These are phyloP conservation scores for Trametes pubescens DNA, from an alignment of 1,284 basidiomycete species.

Conservation along the genomic window DNA sequence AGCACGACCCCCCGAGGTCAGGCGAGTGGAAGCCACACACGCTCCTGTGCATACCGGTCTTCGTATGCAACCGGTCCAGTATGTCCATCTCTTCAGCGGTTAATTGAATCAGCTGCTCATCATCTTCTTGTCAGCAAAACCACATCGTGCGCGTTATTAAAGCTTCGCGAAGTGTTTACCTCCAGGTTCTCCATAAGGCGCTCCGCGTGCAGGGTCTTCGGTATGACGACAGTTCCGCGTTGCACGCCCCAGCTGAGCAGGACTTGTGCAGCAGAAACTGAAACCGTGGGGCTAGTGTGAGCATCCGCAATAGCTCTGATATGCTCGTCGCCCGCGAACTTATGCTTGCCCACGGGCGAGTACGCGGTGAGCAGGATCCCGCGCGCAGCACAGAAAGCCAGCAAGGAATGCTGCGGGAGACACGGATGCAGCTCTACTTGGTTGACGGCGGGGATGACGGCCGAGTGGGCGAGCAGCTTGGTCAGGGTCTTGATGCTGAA, in stretches of 20 bases:
- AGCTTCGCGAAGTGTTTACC: conserved; percentile 34
- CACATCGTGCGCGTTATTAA: too few species aligned
- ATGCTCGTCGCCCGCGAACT: conserved; percentile 37
- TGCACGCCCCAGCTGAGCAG: conserved; percentile 59
- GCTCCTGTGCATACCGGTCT: conserved; percentile 55
- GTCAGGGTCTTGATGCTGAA: conserved; percentile 61
- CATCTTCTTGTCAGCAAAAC: too few species aligned
- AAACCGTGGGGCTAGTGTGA: conserved; percentile 42
- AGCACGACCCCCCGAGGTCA: conserved; percentile 46
- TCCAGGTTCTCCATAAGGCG: conserved; percentile 56
- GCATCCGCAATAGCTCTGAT: conserved; percentile 56
- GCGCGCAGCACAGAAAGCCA: conserved; percentile 54
- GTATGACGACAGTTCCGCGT: conserved; percentile 50
- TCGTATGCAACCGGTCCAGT: conserved; percentile 49
- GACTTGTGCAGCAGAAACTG: conserved; percentile 53
- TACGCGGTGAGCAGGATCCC: conserved; percentile 66
- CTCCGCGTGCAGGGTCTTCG: conserved; percentile 55
- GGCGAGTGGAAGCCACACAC: conserved; percentile 45
- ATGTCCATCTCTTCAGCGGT: conserved; percentile 48
- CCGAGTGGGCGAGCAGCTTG: conserved; percentile 45
- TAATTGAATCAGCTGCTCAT: conserved; percentile 47
- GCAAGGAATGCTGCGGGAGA: conserved; percentile 53
- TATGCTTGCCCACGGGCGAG: conserved; percentile 55
- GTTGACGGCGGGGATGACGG: conserved; percentile 59
- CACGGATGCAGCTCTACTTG: conserved; percentile 58